Base-by-base conservation (phyloP, 1,284 basidiomycete species). In the Irpex rosettiformis region DNA sequence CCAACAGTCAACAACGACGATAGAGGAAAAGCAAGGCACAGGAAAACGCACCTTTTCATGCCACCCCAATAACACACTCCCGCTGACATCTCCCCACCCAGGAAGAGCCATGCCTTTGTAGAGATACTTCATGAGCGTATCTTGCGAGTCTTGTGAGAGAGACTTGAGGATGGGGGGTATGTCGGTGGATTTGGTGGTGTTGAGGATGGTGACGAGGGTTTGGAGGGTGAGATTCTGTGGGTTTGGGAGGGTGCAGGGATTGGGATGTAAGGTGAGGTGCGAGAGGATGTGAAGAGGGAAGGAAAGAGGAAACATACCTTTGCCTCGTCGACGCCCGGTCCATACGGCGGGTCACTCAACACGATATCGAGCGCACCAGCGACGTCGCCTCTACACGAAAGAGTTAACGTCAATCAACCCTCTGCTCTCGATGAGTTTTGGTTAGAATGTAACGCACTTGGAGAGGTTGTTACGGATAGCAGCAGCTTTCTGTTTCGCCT, bases 101-200 rank as follows among this genome's bases (percentile, higher is more conserved):
- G 89, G 86, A 78, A 86, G 81, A 4, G 80, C 91, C 91, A 94
- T 94, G 29, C 90, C 95, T 77, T 99, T 99, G 85, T 99, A 99
- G 24, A 99, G 77, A 70, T 97, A 99, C 72, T 97, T 98, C 96
- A 98, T 99, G 58, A 98, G 79, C 33, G 88, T 92, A 69, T 98
- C 96, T 67, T 97, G 94, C 62, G 91, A 81, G 52, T 93, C 88
- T 61, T 85, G 82, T 5, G 86, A 83, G 43, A 98, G 82, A 1
- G 81, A 73, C 69, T 89, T 90, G 69, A 98, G 79, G 47, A 92
- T 85, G 27, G 75, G 76, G 1, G 90, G 78, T 59, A 99, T 96
- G 64, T 98, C 96, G 5, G 92, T 81, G 3, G 94, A 82, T 70
- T 96, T 94, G 11, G 96, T 98, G 59, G 93, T 95, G 76, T 97